Base-by-base conservation (phyloP, 805 yeast species). In the Candida maris region DNA sequence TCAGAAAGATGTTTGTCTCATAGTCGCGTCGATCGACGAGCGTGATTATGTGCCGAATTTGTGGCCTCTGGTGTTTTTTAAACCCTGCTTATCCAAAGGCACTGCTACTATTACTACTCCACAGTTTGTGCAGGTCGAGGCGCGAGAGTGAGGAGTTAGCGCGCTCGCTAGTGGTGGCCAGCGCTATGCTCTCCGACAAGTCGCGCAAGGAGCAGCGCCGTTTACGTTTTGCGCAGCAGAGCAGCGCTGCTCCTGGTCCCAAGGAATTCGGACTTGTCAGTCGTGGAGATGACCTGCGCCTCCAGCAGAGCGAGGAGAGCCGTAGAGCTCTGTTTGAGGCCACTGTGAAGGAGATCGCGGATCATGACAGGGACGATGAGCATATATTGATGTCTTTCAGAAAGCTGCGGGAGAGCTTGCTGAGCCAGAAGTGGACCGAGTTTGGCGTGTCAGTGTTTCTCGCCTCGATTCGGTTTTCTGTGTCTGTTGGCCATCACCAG, bases 321-420 rank as follows among this genome's bases (percentile, higher is more conserved):
- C 59, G 85, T 45, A 50, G 46, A 5, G 54, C 53, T 19, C 67
- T 65, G 34, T 73, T 71, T 46, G 46, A 54, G 2, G 44, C 56
- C 24, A 68, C 78, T 3, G 51, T 66, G 19, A 30, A 37, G 9
- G 52, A 61, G 14, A 27, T 50, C 20, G 18, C 45, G 30, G 8
- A 26, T 15, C 19, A 15, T 17, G 20, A 23, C 32, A n/a, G 7
- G 18, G 37, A 31, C 12, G 35, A 29, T 9, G 70, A 65, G 29
- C 43, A 55, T 6, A 56, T 62, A 3, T 45, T 69, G 19, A 54
- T 68, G 65, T 53, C 63, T 13, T 54, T 68, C 24, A 46, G 85
- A 26, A 77, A 76, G 39, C 58, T 79, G 13, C 51, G 85, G 29
- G 85, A 79, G 48, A 73, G 81, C 6, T 49, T 77, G 22, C 51